Percentiles rank a stretch among this genome's conserved stretches.
phyloP scores from a whole-genome alignment of 176 grass and related monocot genomes.

The Oryza meyeriana region DNA sequence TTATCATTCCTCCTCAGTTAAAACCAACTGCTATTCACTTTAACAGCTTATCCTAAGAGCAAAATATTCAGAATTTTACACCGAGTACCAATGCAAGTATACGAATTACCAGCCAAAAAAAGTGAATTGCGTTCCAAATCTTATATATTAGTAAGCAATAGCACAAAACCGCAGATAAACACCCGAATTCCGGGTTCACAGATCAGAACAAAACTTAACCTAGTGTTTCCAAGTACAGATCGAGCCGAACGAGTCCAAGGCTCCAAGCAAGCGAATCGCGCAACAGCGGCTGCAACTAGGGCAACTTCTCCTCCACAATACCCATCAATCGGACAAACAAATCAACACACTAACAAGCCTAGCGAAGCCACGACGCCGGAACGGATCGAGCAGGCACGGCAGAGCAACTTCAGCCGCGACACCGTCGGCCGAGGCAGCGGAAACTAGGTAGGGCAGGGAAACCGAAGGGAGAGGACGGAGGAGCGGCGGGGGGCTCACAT shows the following conservation, averaged over 20 bases:
- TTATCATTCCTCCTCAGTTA: background rate
- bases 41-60: background rate
- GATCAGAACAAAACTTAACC: constrained; percentile 17
- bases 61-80: background rate
- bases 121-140: background rate
- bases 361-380: background rate
- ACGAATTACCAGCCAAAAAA: background rate
- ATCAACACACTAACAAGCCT: constrained; percentile 8
- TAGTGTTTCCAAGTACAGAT: constrained; percentile 1
- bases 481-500: constrained; percentile 51
- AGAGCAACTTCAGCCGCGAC: background rate
- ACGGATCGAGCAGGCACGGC: constrained; percentile 24
- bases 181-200: background rate
- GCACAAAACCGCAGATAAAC: background rate
- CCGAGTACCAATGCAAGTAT: background rate
- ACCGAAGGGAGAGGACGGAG: background rate
- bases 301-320: background rate
- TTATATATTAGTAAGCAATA: background rate
- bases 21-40: background rate
- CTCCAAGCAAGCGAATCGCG: background rate
- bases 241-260: constrained; percentile 8
- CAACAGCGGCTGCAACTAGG: background rate
- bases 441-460: background rate
- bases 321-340: background rate
- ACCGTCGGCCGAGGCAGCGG: background rate